These are phyloP conservation scores for Alternaria gansuensis DNA, from an alignment of 2,329 filamentous ascomycete species.

Conservation along the genomic window DNA sequence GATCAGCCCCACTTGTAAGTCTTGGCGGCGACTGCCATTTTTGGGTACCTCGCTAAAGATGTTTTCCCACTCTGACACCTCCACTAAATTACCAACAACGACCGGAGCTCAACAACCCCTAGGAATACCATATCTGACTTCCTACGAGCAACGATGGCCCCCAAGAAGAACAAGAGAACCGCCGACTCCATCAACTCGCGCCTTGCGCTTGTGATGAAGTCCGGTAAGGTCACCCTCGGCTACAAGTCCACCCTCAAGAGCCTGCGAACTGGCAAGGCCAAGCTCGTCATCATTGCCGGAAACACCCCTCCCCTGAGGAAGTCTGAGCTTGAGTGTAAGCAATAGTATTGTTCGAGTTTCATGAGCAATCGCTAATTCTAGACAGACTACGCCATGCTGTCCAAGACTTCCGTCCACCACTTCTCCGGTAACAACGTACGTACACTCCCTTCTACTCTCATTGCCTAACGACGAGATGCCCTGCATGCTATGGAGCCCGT, in stretches of 20 bases:
- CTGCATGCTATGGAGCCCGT: slow-evolving; percentile 9
- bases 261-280: slow-evolving; percentile 95
- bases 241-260: slow-evolving; percentile 89
- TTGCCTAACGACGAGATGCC: slow-evolving; percentile 52
- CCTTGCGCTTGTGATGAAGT: slow-evolving; percentile 74
- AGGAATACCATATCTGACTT: slow-evolving; percentile 41
- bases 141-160: slow-evolving; percentile 66
- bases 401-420: slow-evolving; percentile 76
- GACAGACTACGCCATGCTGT: slow-evolving; percentile 26
- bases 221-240: slow-evolving; percentile 83
- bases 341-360: slow-evolving; percentile 57
- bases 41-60: too few species aligned
- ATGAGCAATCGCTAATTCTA: slow-evolving; percentile 3
- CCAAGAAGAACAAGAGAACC: slow-evolving; percentile 85
- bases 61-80: background rate
- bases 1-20: slow-evolving; percentile 9
- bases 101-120: slow-evolving; percentile 50
- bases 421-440: slow-evolving; percentile 99
- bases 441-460: slow-evolving; percentile 53
- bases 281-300: slow-evolving; percentile 93
- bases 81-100: slow-evolving; percentile 21
- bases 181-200: slow-evolving; percentile 77
- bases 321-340: slow-evolving; percentile 85
- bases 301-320: slow-evolving; percentile 98
- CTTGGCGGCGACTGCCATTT: slow-evolving; percentile 12